Evolutionary conservation across 148 eudicot species (phyloP).

Genomic region (Camellia granthamiana): DNA sequence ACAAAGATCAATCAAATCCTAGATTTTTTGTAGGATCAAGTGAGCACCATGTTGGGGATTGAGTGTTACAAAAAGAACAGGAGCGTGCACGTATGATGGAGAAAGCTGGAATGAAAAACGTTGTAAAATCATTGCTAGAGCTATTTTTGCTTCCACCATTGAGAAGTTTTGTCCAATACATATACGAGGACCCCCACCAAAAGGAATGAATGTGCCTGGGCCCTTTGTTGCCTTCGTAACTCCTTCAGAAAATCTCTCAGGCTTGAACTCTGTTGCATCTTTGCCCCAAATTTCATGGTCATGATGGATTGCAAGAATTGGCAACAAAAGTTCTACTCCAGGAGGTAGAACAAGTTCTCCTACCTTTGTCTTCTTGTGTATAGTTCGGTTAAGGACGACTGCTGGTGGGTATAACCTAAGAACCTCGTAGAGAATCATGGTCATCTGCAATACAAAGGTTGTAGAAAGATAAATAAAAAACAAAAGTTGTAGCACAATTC

Average conservation of each 20-base stretch:
- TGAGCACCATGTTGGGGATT: slow-evolving; percentile 55
- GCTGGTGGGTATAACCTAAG: slow-evolving; percentile 43
- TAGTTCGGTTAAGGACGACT: slow-evolving; percentile 3
- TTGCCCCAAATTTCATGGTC: slow-evolving; percentile 57
- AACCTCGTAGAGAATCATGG: slow-evolving; percentile 53
- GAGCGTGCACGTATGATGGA: slow-evolving; percentile 53
- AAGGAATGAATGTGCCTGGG: slow-evolving; percentile 38
- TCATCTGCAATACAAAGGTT: slow-evolving; percentile 26
- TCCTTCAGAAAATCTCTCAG: slow-evolving; percentile 57
- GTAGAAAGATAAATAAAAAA: background rate
- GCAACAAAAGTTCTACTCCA: slow-evolving; percentile 27
- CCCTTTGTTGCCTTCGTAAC: slow-evolving; percentile 36
- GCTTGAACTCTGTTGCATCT: slow-evolving; percentile 52
- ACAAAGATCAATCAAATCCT: too few relatives aligned
- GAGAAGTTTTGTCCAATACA: slow-evolving; percentile 61
- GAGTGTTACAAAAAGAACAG: slow-evolving; percentile 26
- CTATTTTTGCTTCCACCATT: slow-evolving; percentile 43
- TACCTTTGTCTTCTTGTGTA: slow-evolving; percentile 23
- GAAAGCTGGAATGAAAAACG: slow-evolving; percentile 42
- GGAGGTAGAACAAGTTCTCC: slow-evolving; percentile 39
- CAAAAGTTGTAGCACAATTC: background rate
- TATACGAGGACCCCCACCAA: slow-evolving; percentile 52
- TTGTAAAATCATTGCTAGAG: slow-evolving; percentile 38
- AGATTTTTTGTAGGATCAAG: slow-evolving; percentile 25
- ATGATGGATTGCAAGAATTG: slow-evolving; percentile 26